Base-by-base conservation (phyloP, 2,329 filamentous ascomycete genomes). In the Pseudopyricularia cyperi region DNA sequence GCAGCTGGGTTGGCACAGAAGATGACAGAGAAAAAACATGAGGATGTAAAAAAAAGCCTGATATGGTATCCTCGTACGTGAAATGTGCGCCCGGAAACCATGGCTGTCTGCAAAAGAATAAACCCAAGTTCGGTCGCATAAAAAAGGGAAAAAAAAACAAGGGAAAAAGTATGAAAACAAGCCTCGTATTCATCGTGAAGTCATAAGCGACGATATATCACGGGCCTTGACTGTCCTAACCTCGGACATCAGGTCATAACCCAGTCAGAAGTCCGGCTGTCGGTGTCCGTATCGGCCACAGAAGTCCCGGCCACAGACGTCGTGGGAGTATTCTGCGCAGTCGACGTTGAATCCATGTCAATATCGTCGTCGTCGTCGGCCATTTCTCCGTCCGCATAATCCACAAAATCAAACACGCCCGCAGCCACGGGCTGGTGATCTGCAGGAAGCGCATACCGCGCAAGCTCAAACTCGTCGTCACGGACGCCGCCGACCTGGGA, bases 381-480 rank as follows among this genome's bases (percentile, higher is more conserved):
- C 9, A 8, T 19, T 4, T 42, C 37, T 7, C 22, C 17, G 22
- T 28, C 22, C 22, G 26, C 8, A 9, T 5, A 19, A 11, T 26
- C 22, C 6, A 58, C 57, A 35, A 59, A 57, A 4, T 14, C 5
- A 24, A 51, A 56, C 30, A 61, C 32, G 9, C 57, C 60, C 55
- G 51, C 47, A 6, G 57, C 58, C 8, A 53, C 52, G 17, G 56
- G 33, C 53, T 63, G 62, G 24, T 62, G 58, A 11, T 62, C 62
- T 1, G 60, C 63, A 1, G 67, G 68, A 0, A 64, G 51, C n/a
- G 56, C 60, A 52, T 61, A 65, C 44, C 60, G 59, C 6, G 70
- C 71, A 9, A 65, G 61, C 2, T 53, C 53, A 44, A 56, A 61
- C 22, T 57, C 56, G 7, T 62, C 56, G 30, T 66, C 69, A 0